These are phyloP conservation scores for Astragalus membranaceus DNA, from an alignment of 306 rosid species.

Conservation along the genomic window DNA sequence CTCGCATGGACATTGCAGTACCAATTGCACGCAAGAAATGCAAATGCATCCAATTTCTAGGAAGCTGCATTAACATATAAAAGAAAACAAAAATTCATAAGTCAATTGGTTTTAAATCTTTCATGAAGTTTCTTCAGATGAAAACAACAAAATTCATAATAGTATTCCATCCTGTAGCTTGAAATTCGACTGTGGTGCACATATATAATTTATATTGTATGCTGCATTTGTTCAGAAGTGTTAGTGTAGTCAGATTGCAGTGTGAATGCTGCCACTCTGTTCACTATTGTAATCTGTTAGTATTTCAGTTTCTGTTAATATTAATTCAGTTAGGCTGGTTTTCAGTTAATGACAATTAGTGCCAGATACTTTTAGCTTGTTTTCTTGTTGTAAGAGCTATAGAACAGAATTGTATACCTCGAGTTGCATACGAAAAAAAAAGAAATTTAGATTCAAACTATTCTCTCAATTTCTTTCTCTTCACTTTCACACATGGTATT, in stretches of 20 bases:
- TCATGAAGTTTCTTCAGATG: not conserved
- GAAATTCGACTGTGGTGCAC: not conserved
- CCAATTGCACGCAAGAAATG: conserved; percentile 99
- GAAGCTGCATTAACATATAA: conserved; percentile 62
- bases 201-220: not conserved
- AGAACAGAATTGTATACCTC: too few species aligned
- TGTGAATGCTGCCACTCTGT: not conserved
- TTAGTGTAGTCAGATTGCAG: not conserved
- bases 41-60: conserved; percentile 97
- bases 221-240: not conserved
- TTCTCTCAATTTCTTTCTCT: too few species aligned
- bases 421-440: too few species aligned
- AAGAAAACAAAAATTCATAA: conserved; percentile 2
- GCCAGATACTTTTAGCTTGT: not conserved
- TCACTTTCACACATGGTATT: too few species aligned
- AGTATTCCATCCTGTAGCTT: not conserved
- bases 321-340: not conserved
- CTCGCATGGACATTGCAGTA: conserved; percentile 99
- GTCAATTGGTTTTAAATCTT: conserved; percentile 8
- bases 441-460: too few species aligned
- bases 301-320: not conserved
- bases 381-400: too few species aligned
- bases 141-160: not conserved
- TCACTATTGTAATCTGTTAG: not conserved
- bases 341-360: not conserved